These are phyloP conservation scores for Kalaharituber pfeilii DNA, from an alignment of 2,329 filamentous ascomycete genomes.

Conservation along the genomic window DNA sequence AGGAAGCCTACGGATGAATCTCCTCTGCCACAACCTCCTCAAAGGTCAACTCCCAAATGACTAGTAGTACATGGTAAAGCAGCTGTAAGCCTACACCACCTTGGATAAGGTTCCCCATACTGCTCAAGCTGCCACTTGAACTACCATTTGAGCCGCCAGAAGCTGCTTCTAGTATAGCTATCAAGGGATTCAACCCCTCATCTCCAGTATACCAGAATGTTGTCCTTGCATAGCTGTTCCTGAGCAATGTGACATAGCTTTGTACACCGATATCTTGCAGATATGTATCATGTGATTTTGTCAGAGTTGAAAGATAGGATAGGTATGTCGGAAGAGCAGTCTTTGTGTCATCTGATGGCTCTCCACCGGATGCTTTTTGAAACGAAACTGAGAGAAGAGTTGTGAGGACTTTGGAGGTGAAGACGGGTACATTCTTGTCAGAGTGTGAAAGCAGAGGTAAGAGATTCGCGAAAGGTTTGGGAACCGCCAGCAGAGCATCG, in stretches of 20 bases:
- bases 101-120: slow-evolving; percentile 39
- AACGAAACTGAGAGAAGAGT: slow-evolving; percentile 53
- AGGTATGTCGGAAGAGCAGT: slow-evolving; percentile 68
- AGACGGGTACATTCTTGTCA: slow-evolving; percentile 72
- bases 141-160: slow-evolving; percentile 38
- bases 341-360: slow-evolving; percentile 43
- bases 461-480: slow-evolving; percentile 66
- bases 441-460: slow-evolving; percentile 68
- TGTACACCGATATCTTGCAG: slow-evolving; percentile 92
- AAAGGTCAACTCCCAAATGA: slow-evolving; percentile 93
- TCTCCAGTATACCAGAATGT: slow-evolving; percentile 83
- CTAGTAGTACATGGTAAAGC: slow-evolving; percentile 81
- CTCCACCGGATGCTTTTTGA: slow-evolving; percentile 33
- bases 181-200: slow-evolving; percentile 55
- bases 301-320: slow-evolving; percentile 66
- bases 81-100: slow-evolving; percentile 83
- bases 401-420: slow-evolving; percentile 74
- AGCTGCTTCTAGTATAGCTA: slow-evolving; percentile 60
- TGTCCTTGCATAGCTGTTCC: slow-evolving; percentile 53
- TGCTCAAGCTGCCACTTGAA: slow-evolving; percentile 45
- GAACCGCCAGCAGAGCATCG: slow-evolving; percentile 54
- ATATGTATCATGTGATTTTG: slow-evolving; percentile 70
- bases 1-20: slow-evolving; percentile 55
- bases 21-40: slow-evolving; percentile 61
- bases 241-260: slow-evolving; percentile 69